These are phyloP conservation scores for Colletotrichum higginsianum DNA, from an alignment of 2,329 filamentous ascomycete genomes.

Conservation along the genomic window DNA sequence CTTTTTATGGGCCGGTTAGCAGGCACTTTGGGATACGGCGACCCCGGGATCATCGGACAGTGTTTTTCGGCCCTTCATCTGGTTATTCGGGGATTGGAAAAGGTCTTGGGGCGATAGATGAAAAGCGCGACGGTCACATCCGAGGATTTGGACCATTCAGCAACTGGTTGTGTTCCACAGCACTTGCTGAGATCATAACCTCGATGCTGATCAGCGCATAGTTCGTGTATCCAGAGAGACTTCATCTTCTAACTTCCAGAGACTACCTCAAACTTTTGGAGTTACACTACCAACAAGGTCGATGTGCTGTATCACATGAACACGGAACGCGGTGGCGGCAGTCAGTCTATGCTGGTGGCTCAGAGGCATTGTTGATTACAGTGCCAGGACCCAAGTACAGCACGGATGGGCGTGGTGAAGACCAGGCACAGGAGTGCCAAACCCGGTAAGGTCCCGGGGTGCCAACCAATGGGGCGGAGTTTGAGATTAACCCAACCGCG, in stretches of 20 bases:
- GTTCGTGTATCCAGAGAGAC: constrained; percentile 21
- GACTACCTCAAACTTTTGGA: neutral
- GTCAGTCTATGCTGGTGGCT: neutral
- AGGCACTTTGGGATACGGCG: neutral
- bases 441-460: constrained; percentile 6
- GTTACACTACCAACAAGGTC: neutral
- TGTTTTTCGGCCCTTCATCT: constrained; percentile 9
- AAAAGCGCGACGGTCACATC: neutral
- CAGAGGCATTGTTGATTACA: neutral
- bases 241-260: constrained; percentile 19
- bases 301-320: neutral
- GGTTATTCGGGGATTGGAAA: constrained; percentile 8
- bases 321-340: too few relatives aligned
- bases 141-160: neutral
- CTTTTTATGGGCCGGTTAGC: neutral
- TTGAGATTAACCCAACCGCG: constrained; percentile 7
- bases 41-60: neutral
- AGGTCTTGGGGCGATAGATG: neutral
- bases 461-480: neutral
- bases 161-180: neutral
- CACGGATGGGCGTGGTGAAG: neutral
- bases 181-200: neutral
- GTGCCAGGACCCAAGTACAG: neutral
- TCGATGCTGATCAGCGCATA: constrained; percentile 11
- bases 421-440: constrained; percentile 9